Base-by-base conservation (phyloP, 1,284 basidiomycete species). In the Ceratorhiza oryzae-sativae region DNA sequence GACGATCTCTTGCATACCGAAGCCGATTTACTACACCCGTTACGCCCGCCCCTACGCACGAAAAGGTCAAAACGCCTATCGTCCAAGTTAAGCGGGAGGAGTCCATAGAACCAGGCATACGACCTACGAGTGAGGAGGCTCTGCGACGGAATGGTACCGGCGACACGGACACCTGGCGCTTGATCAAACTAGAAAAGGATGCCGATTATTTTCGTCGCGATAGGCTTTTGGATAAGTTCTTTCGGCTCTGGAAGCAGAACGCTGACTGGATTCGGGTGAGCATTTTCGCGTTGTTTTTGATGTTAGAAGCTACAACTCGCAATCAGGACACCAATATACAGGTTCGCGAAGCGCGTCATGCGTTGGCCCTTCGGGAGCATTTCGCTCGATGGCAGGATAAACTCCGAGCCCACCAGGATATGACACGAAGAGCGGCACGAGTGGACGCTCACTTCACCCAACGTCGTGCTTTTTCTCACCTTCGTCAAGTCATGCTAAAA, bases 231-330 rank as follows among this genome's bases (percentile, higher is more conserved):
- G 87, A 88, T 76, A 86, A 86, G 18, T 92, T 86, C 76, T 90
- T 87, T 85, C 84, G 87, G 55, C 84, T 88, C 62, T 93, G 91
- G 91, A 83, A 82, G 68, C 84, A 87, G 76, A 87, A 87, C 1
- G 85, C 85, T 76, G 78, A 85, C 49, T 92, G 91, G 91, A 86
- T 90, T 75, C 80, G 84, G 74, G 91, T 93, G 79, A 74, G 90
- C 82, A 39, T 13, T 25, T 71, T 67, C 32, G 72, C 72, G 70
- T 13, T 25, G 6, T 25, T 0, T 51, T 51, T 51, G 13, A 8
- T 13, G 23, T 20, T 23, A 51, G 23, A 12, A 6, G 10, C 13
- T 51, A n/a, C n/a, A 30, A 15, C 23, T 32, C 23, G 39, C 18
- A 12, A 34, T 1, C n/a, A 61, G 61, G 71, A 74, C 61, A 61